Base-by-base conservation (phyloP, 78 protist species). In the Trichosphaerium sp. region DNA sequence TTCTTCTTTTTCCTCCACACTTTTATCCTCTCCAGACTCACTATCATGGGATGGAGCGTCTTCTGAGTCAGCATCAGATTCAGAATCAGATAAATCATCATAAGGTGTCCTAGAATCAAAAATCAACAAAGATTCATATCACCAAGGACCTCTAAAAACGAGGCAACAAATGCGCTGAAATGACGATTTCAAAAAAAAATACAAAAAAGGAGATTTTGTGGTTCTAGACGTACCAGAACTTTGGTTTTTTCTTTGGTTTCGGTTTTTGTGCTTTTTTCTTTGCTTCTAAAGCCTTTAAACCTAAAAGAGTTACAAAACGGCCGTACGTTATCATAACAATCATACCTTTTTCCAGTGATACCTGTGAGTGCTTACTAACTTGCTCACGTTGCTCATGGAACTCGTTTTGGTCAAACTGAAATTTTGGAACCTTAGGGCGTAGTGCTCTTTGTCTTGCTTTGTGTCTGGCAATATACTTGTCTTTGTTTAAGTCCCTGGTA, bases 311-410 rank as follows among this genome's bases (percentile, higher is more conserved):
- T n/a, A n/a, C n/a, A n/a, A n/a, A n/a, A n/a, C n/a, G n/a, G n/a
- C n/a, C n/a, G n/a, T n/a, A n/a, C n/a, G n/a, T n/a, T n/a, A n/a
- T n/a, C n/a, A n/a, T n/a, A n/a, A n/a, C n/a, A n/a, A n/a, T 54
- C 25, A 76, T 49, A 69, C 77, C 84, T 25, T n/a, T 43, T 48
- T 41, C 56, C 0, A 78, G 67, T 26, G 84, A 57, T 39, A 64
- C 62, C 55, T 59, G 26, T 25, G 56, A 29, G 31, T 69, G 47
- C 34, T 59, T 57, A n/a, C 29, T 43, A 6, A 78, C 32, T 25
- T 69, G 49, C 15, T 78, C 71, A 26, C n/a, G 28, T n/a, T 78
- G 79, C 34, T 57, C 26, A 42, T 48, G 44, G 63, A 25, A 78
- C 38, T 69, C 8, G 1, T 28, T 48, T 34, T 67, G 73, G 35